Conservation (phyloP, 257 asterid genomes). For the Solanum clarkiae region DNA sequence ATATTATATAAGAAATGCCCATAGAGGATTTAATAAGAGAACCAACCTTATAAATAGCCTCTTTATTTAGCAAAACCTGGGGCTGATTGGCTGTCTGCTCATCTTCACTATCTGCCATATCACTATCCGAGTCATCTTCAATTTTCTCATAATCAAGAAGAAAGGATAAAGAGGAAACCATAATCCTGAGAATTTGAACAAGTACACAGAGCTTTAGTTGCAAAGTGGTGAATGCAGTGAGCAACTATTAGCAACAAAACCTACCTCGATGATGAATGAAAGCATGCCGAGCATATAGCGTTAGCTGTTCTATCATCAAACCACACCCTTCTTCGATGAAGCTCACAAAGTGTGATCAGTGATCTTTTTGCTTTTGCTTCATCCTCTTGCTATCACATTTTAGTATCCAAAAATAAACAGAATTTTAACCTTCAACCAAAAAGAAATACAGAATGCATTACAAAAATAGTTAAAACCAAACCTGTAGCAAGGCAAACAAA, state of each 20-base stretch:
- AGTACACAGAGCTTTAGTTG: neutral
- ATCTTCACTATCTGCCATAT: conserved; percentile 71
- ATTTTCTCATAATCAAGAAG: conserved; percentile 88
- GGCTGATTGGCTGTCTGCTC: conserved; percentile 39
- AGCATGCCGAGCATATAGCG: conserved; percentile 83
- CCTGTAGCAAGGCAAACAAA: conserved; percentile 76
- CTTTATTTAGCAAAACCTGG: conserved; percentile 56
- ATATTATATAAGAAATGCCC: neutral
- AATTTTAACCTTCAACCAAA: neutral
- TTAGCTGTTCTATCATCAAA: conserved; percentile 83
- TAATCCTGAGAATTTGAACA: conserved; percentile 53
- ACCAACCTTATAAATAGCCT: conserved; percentile 80
- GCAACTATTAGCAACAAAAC: neutral
- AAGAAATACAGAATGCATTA: neutral
- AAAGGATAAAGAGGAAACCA: conserved; percentile 83
- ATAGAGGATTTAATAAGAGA: conserved; percentile 7
- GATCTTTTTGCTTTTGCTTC: conserved; percentile 77
- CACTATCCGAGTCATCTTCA: conserved; percentile 55
- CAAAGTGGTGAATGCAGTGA: neutral
- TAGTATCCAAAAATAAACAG: neutral
- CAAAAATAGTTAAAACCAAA: conserved; percentile 12
- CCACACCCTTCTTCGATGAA: conserved; percentile 87
- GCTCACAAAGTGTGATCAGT: conserved; percentile 62
- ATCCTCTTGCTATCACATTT: conserved; percentile 67
- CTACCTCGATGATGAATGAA: conserved; percentile 69